phyloP scores from a whole-genome alignment of 148 eudicot species.

The Salicornia ramosissima region DNA sequence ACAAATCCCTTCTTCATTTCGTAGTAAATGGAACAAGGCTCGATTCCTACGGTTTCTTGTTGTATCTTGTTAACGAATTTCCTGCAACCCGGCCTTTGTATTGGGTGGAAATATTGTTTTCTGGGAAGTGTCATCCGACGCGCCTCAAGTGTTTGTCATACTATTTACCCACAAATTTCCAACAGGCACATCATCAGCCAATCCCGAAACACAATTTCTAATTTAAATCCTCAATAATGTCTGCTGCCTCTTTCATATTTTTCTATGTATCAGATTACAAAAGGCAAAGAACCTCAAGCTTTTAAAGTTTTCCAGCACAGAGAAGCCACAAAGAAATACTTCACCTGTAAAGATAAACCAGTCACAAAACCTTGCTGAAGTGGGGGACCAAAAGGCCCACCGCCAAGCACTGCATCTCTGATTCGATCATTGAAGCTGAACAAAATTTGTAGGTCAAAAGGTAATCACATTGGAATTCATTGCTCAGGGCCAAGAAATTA shows the following conservation, averaged over 20 bases:
- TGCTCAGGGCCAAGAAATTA: background rate
- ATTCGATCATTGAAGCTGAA: conserved; percentile 95
- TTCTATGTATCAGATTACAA: background rate
- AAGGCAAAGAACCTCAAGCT: background rate
- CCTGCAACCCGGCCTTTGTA: no score
- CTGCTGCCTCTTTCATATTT: background rate
- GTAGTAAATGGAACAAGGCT: no score
- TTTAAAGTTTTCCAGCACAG: background rate
- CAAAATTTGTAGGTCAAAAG: conserved; percentile 3
- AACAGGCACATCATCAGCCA: background rate
- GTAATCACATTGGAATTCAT: background rate
- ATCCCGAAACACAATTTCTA: background rate
- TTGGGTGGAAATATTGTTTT: no score
- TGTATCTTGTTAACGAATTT: no score
- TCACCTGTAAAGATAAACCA: conserved; percentile 84
- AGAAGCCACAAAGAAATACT: background rate
- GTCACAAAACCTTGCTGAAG: conserved; percentile 97
- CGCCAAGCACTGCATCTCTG: conserved; percentile 93
- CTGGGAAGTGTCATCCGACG: no score
- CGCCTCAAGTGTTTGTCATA: no score
- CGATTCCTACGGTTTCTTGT: no score
- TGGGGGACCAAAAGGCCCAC: conserved; percentile 94
- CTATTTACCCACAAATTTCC: no score
- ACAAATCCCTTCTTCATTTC: no score
- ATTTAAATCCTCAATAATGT: background rate